phyloP scores from a whole-genome alignment of 2,329 filamentous ascomycete genomes.

The Colletotrichum sp. region DNA sequence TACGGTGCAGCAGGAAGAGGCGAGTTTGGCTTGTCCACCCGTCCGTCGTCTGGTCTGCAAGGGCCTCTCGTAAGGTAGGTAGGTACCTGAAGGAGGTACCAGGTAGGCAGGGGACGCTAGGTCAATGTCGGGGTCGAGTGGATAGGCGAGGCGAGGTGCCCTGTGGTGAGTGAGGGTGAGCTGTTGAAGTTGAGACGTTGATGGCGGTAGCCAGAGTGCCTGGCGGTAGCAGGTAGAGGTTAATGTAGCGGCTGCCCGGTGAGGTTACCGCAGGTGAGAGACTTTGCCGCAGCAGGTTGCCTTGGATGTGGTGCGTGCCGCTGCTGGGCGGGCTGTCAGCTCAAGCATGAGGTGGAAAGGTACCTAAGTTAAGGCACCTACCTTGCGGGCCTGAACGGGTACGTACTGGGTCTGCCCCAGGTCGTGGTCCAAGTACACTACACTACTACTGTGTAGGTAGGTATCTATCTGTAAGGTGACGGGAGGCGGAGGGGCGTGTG shows the following conservation, averaged over 20 bases:
- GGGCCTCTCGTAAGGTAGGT: constrained; percentile 10
- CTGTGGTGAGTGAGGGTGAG: not conserved
- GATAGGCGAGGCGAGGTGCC: not conserved
- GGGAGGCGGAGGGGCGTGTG: not conserved
- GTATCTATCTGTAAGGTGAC: not conserved
- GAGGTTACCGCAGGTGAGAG: not conserved
- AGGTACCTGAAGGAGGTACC: not conserved
- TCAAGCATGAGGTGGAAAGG: not conserved
- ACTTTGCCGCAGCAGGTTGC: not conserved
- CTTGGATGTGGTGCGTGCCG: not conserved
- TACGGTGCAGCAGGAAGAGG: not conserved
- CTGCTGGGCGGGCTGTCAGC: not conserved
- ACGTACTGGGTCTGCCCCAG: not conserved
- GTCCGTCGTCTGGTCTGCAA: constrained; percentile 10
- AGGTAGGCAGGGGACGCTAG: not conserved
- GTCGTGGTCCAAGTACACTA: not conserved
- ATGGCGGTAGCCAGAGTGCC: not conserved
- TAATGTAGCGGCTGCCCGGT: not conserved
- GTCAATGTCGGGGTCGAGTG: not conserved
- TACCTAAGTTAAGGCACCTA: not conserved
- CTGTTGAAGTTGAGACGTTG: not conserved
- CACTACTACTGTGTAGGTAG: not conserved
- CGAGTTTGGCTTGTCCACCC: not conserved
- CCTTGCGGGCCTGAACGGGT: not conserved
- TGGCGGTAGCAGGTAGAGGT: not conserved